phyloP scores from a whole-genome alignment of 768 basidiomycete species.

The Suillus subluteus region DNA sequence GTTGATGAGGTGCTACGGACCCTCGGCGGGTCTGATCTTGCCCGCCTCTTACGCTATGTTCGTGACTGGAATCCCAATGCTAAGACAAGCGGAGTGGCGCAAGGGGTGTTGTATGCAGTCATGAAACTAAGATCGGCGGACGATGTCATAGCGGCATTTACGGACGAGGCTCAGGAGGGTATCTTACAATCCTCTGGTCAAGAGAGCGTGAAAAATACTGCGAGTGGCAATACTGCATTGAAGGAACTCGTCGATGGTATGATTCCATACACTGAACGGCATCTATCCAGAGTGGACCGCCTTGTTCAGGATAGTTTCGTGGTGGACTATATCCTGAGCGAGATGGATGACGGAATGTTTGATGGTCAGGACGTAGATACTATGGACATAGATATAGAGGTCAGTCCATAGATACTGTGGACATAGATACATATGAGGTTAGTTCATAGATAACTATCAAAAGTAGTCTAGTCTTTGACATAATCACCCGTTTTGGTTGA shows the following conservation, averaged over 20 bases:
- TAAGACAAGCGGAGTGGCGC: constrained; percentile 85
- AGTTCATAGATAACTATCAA: constrained; percentile 10
- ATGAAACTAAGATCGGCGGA: constrained; percentile 77
- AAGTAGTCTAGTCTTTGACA: constrained; percentile 20
- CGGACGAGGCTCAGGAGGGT: constrained; percentile 22
- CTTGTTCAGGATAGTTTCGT: constrained; percentile 95
- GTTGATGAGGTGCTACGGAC: constrained; percentile 85
- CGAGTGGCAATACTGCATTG: constrained; percentile 38
- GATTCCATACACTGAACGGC: constrained; percentile 94
- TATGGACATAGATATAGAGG: constrained; percentile 44
- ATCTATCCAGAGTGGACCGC: constrained; percentile 82
- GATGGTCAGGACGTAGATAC: constrained; percentile 46
- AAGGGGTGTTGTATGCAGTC: constrained; percentile 79
- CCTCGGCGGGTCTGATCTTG: constrained; percentile 73
- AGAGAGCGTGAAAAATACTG: constrained; percentile 30
- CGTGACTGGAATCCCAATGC: constrained; percentile 96
- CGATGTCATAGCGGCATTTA: constrained; percentile 72
- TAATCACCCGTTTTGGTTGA: neutral
- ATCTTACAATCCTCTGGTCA: constrained; percentile 28
- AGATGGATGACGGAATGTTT: constrained; percentile 86
- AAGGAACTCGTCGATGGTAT: constrained; percentile 84
- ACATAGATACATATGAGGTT: constrained; percentile 31
- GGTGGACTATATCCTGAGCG: constrained; percentile 84
- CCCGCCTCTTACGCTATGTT: constrained; percentile 78
- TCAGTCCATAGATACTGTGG: constrained; percentile 37